These are phyloP conservation scores for Escallonia rubra DNA, from an alignment of 129 eudicot genomes.

Conservation along the genomic window DNA sequence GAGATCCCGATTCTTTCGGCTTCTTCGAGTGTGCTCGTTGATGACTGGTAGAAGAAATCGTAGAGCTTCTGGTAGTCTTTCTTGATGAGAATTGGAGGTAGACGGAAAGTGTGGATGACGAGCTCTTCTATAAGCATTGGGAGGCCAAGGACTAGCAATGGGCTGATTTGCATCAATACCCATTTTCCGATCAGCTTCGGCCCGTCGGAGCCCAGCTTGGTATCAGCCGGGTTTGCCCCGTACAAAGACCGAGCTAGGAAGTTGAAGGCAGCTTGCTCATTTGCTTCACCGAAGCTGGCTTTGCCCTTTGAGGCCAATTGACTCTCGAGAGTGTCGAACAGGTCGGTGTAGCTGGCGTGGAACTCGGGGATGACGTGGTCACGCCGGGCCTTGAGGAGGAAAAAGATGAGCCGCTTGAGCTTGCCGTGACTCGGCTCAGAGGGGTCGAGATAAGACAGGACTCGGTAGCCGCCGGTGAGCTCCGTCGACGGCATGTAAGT, in stretches of 20 bases:
- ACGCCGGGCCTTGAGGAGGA: slow-evolving; percentile 44
- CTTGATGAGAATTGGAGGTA: slow-evolving; percentile 55
- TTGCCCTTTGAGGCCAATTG: slow-evolving; percentile 53
- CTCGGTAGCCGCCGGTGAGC: slow-evolving; percentile 86
- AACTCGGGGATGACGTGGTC: slow-evolving; percentile 72
- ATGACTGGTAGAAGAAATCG: slow-evolving; percentile 53
- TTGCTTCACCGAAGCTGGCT: slow-evolving; percentile 47
- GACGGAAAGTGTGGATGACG: slow-evolving; percentile 42
- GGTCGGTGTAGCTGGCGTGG: slow-evolving; percentile 34
- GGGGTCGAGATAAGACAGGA: slow-evolving; percentile 77
- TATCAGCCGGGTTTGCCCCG: slow-evolving; percentile 51
- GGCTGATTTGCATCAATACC: slow-evolving; percentile 70
- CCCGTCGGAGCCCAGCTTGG: slow-evolving; percentile 50
- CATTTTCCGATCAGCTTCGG: slow-evolving; percentile 55
- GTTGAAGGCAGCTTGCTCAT: slow-evolving; percentile 70
- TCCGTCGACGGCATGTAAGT: slow-evolving; percentile 86
- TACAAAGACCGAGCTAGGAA: slow-evolving; percentile 53
- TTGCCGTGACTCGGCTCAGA: slow-evolving; percentile 77
- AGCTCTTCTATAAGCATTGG: slow-evolving; percentile 58
- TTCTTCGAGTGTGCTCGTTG: slow-evolving; percentile 38
- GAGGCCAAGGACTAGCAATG: slow-evolving; percentile 50
- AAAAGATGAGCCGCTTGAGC: slow-evolving; percentile 54
- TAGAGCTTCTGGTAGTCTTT: slow-evolving; percentile 53
- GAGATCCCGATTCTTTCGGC: slow-evolving; percentile 49
- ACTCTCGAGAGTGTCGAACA: slow-evolving; percentile 47